Evolutionary conservation across 2,329 filamentous ascomycete species (phyloP).

Genomic region (Diatrype stigma): DNA sequence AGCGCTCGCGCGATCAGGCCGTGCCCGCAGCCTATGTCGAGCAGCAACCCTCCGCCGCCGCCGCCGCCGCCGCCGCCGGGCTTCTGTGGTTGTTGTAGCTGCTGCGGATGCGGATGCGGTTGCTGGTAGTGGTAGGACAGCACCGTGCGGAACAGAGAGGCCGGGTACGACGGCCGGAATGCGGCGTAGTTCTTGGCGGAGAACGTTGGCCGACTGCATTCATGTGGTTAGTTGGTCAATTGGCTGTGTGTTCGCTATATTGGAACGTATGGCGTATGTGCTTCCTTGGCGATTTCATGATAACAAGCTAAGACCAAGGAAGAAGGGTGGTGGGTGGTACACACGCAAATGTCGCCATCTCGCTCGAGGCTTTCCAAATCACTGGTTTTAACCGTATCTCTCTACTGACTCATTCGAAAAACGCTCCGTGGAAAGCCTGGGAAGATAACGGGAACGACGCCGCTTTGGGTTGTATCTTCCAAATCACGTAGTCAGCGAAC

Average conservation of each 20-base stretch:
- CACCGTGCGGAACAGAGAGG: slow-evolving; percentile 48
- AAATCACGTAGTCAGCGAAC: neutral
- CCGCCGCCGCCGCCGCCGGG: too few relatives aligned
- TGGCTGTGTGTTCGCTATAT: neutral
- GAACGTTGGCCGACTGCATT: slow-evolving; percentile 49
- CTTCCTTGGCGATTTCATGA: too few relatives aligned
- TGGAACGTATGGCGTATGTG: too few relatives aligned
- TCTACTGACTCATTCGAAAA: neutral
- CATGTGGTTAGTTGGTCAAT: slow-evolving; percentile 9
- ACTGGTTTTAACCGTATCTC: neutral
- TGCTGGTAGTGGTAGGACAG: slow-evolving; percentile 47
- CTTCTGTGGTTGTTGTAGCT: slow-evolving; percentile 12
- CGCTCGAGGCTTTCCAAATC: neutral
- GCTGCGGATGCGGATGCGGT: neutral
- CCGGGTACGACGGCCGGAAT: slow-evolving; percentile 56
- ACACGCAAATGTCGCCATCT: slow-evolving; percentile 48
- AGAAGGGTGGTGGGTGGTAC: slow-evolving; percentile 15
- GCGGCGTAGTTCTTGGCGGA: slow-evolving; percentile 55
- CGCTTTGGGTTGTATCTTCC: neutral
- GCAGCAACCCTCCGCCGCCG: too few relatives aligned
- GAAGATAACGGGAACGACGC: too few relatives aligned
- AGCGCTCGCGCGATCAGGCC: slow-evolving; percentile 54
- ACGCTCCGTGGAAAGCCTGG: too few relatives aligned
- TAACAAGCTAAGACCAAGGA: too few relatives aligned
- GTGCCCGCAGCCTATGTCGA: slow-evolving; percentile 63